These are phyloP conservation scores for Spergularia bocconei DNA, from an alignment of 148 eudicot species.

Conservation along the genomic window DNA sequence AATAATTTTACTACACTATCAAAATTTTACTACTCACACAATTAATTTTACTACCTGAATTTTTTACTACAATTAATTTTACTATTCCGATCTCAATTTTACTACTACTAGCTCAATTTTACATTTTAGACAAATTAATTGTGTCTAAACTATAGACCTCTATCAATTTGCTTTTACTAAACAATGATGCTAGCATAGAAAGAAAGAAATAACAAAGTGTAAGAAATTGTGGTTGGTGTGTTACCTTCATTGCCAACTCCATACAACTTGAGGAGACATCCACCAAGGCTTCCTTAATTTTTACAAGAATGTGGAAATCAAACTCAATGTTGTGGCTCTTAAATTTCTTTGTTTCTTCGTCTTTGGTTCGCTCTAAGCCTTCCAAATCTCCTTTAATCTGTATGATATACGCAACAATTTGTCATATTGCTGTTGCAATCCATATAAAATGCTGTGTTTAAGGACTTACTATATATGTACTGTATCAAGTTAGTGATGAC, in stretches of 20 bases:
- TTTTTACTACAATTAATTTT: too few relatives aligned
- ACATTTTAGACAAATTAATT: too few relatives aligned
- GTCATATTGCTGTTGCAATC: neutral
- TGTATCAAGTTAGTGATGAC: neutral
- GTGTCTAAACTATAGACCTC: too few relatives aligned
- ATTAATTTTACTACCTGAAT: too few relatives aligned
- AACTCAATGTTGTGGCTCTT: slow-evolving; percentile 80
- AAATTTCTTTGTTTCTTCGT: slow-evolving; percentile 85
- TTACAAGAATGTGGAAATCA: slow-evolving; percentile 71
- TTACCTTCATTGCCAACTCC: slow-evolving; percentile 91
- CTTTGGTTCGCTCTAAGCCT: slow-evolving; percentile 76
- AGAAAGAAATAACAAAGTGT: too few relatives aligned
- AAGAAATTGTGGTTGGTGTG: neutral
- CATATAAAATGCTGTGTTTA: neutral
- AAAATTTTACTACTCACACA: too few relatives aligned
- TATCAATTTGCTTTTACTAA: too few relatives aligned
- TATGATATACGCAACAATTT: neutral
- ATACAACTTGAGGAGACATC: slow-evolving; percentile 91
- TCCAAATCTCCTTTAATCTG: slow-evolving; percentile 87
- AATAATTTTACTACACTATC: too few relatives aligned
- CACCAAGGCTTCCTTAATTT: slow-evolving; percentile 83
- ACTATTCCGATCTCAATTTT: too few relatives aligned
- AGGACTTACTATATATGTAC: neutral
- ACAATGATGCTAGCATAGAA: too few relatives aligned
- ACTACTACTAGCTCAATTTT: too few relatives aligned